Percentiles rank a stretch among this genome's conserved stretches.
These are phyloP conservation scores for Cutaneotrichosporon daszewskae DNA, from an alignment of 1,284 basidiomycete genomes.

Conservation along the genomic window DNA sequence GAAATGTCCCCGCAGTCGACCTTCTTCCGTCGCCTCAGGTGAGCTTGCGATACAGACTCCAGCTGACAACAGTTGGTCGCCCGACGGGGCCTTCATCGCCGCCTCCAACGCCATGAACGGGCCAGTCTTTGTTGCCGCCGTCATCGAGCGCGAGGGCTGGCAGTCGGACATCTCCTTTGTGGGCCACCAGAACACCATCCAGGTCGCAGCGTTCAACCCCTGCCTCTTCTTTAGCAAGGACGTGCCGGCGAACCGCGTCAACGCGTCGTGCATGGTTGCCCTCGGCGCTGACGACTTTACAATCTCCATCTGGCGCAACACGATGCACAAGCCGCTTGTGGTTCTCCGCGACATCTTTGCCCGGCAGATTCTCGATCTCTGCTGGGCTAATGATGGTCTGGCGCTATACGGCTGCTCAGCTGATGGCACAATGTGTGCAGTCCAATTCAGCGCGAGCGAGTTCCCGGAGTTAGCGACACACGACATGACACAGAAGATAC, in stretches of 20 bases:
- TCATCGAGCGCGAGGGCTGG: constrained; percentile 83
- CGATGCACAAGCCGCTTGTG: constrained; percentile 77
- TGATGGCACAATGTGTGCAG: constrained; percentile 86
- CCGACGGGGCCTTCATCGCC: constrained; percentile 95
- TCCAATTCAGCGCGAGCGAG: constrained; percentile 72
- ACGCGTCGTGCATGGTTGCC: constrained; percentile 60
- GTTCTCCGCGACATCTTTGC: constrained; percentile 93
- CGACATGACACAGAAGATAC: constrained; percentile 66
- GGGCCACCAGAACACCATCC: constrained; percentile 96
- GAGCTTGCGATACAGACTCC: constrained; percentile 21
- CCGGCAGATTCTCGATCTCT: constrained; percentile 88
- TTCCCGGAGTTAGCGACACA: constrained; percentile 75
- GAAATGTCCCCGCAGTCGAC: constrained; percentile 89
- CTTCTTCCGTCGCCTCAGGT: constrained; percentile 90
- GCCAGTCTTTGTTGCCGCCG: constrained; percentile 93
- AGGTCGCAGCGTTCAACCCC: constrained; percentile 91
- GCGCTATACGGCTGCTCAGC: constrained; percentile 92
- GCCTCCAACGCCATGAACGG: constrained; percentile 97
- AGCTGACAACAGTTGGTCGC: constrained; percentile 72
- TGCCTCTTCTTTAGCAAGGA: constrained; percentile 76
- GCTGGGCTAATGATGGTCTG: constrained; percentile 89
- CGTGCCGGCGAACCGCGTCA: constrained; percentile 25
- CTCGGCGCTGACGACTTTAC: constrained; percentile 75
- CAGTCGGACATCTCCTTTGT: constrained; percentile 85
- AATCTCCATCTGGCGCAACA: constrained; percentile 90